Percentiles rank a stretch among this genome's conserved stretches.
phyloP scores from a whole-genome alignment of 495 filamentous ascomycete genomes.

The Trichoderma asperelloides region DNA sequence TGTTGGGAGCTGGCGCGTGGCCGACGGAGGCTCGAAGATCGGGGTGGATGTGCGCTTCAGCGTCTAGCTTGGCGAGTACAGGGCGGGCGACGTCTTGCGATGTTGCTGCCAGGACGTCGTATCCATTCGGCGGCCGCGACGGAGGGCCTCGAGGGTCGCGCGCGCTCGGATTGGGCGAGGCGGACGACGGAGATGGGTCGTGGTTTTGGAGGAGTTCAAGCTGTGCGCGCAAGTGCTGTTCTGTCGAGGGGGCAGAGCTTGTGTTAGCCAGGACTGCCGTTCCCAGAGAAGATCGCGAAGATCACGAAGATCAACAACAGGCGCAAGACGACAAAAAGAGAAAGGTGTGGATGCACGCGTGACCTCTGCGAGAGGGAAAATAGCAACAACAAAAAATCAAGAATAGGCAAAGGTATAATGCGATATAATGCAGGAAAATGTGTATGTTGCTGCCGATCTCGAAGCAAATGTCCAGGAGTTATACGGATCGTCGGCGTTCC shows the following conservation, averaged over 20 bases:
- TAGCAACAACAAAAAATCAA: not conserved
- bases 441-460: not conserved
- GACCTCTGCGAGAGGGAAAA: not conserved
- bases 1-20: slow-evolving; percentile 12
- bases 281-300: not conserved
- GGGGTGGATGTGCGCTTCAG: slow-evolving; percentile 10
- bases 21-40: slow-evolving; percentile 5
- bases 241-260: not conserved
- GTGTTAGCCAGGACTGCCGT: not conserved
- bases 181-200: not conserved
- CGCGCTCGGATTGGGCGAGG: slow-evolving; percentile 2
- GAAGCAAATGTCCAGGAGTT: not conserved
- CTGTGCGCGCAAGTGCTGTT: slow-evolving; percentile 11
- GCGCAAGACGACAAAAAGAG: not conserved
- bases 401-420: not conserved
- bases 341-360: too few relatives aligned
- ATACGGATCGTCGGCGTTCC: not conserved
- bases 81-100: slow-evolving; percentile 8
- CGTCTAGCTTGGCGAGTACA: not conserved
- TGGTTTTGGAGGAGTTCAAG: slow-evolving; percentile 8
- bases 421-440: not conserved
- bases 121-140: slow-evolving; percentile 7
- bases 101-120: not conserved
- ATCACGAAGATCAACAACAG: not conserved
- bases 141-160: slow-evolving; percentile 3